Conservation (phyloP, 495 filamentous ascomycete species). For the Tuber indicum region DNA sequence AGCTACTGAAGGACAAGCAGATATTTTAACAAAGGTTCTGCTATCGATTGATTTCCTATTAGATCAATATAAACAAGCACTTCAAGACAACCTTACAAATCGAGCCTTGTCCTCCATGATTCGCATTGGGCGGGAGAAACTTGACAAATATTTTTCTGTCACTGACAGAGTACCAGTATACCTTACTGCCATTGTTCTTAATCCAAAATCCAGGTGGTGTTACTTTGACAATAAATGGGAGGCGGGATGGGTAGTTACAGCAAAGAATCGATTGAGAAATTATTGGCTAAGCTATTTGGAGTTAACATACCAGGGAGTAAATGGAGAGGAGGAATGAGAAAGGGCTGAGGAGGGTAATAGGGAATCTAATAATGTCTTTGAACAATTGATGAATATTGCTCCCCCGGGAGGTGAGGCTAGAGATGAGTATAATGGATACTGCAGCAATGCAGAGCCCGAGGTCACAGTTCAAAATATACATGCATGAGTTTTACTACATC, state of each 20-base stretch:
- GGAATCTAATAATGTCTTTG: background rate
- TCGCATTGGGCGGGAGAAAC: too few relatives aligned
- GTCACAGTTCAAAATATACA: background rate
- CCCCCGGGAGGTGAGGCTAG: background rate
- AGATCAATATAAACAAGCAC: too few relatives aligned
- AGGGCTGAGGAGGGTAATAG: background rate
- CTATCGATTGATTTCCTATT: too few relatives aligned
- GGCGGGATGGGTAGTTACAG: background rate
- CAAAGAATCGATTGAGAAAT: background rate
- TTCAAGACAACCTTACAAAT: too few relatives aligned
- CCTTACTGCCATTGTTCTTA: background rate
- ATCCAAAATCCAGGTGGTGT: conserved; percentile 1
- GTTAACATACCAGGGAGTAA: background rate
- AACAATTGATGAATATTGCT: background rate
- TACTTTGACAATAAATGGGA: background rate
- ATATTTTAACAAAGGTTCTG: too few relatives aligned
- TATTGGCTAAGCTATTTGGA: background rate
- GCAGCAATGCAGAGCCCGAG: background rate
- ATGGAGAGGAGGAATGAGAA: background rate
- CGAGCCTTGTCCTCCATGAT: too few relatives aligned
- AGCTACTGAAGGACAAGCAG: too few relatives aligned
- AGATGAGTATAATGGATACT: background rate
- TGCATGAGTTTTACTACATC: too few relatives aligned
- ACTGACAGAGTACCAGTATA: too few relatives aligned
- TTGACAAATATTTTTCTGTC: too few relatives aligned